These are phyloP conservation scores for Allium cepa DNA, from an alignment of 106 monocot genomes.

Conservation along the genomic window DNA sequence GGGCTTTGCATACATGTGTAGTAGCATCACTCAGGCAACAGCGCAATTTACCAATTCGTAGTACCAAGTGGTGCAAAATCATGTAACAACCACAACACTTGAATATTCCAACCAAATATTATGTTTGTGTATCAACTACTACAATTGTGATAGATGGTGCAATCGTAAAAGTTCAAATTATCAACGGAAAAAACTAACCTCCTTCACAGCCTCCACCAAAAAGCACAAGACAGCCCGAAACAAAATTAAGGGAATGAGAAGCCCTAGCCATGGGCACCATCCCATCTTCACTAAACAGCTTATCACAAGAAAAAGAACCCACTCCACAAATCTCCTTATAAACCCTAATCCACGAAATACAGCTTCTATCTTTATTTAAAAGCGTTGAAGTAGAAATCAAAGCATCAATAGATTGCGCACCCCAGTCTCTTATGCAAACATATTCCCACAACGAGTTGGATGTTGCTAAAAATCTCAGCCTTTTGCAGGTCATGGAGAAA, in stretches of 20 bases:
- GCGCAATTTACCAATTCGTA: no score
- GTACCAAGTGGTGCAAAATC: no score
- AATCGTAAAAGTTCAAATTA: neutral
- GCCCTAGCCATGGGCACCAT: slow-evolving; percentile 60
- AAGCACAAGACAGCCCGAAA: slow-evolving; percentile 66
- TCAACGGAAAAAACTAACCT: slow-evolving; percentile 33
- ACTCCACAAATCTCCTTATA: slow-evolving; percentile 44
- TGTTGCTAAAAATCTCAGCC: slow-evolving; percentile 42
- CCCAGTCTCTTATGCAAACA: slow-evolving; percentile 73
- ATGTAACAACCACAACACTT: no score
- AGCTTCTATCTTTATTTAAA: slow-evolving; percentile 12
- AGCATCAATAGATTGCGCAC: slow-evolving; percentile 26
- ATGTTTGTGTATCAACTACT: no score
- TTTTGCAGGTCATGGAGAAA: slow-evolving; percentile 71
- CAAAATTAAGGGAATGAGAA: slow-evolving; percentile 79
- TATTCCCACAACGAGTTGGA: slow-evolving; percentile 59
- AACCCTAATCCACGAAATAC: slow-evolving; percentile 43
- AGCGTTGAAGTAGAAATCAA: slow-evolving; percentile 19
- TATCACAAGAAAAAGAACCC: slow-evolving; percentile 39
- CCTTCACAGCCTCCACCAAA: slow-evolving; percentile 88
- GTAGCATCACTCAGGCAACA: no score
- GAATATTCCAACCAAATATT: no score
- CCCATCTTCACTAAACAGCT: slow-evolving; percentile 31
- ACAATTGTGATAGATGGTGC: neutral
- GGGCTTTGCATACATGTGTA: no score